Percentiles rank a stretch among this genome's conserved stretches.
These are phyloP conservation scores for Saksenaea oblongispora DNA, from an alignment of 371 early-diverging fungal genomes.

Conservation along the genomic window DNA sequence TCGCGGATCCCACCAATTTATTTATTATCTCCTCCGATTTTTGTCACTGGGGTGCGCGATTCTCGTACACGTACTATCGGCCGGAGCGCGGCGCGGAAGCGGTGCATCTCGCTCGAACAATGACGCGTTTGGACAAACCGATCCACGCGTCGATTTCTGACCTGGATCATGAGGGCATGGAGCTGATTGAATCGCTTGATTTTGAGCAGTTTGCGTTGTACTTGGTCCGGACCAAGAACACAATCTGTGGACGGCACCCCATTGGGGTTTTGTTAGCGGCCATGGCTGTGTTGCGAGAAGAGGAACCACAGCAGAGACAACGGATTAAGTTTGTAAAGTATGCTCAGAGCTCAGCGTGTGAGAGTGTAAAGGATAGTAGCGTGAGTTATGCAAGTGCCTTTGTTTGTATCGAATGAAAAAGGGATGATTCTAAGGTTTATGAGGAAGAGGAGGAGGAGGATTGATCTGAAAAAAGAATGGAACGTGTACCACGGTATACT, in stretches of 20 bases:
- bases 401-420: slow-evolving; percentile 7
- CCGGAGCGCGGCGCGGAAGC: slow-evolving; percentile 28
- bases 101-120: slow-evolving; percentile 11
- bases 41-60: slow-evolving; percentile 89
- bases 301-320: slow-evolving; percentile 4
- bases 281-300: slow-evolving; percentile 27
- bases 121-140: not conserved
- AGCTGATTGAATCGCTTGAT: slow-evolving; percentile 62
- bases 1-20: slow-evolving; percentile 65
- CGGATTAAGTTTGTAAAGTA: slow-evolving; percentile 73
- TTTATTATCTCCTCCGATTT: slow-evolving; percentile 95
- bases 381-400: slow-evolving; percentile 74
- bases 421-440: not conserved
- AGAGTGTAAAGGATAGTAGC: slow-evolving; percentile 58
- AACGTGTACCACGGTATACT: slow-evolving; percentile 58
- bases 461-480: slow-evolving; percentile 52
- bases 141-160: slow-evolving; percentile 61
- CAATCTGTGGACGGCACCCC: slow-evolving; percentile 94
- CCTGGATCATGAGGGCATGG: slow-evolving; percentile 85
- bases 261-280: slow-evolving; percentile 81
- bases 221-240: slow-evolving; percentile 76
- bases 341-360: slow-evolving; percentile 74
- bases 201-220: slow-evolving; percentile 68
- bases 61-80: slow-evolving; percentile 65
- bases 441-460: not conserved